Percentiles rank a stretch among this genome's conserved stretches.
phyloP scores from a whole-genome alignment of 371 early-diverging fungal species.

The Syncephalastrum contaminatum region DNA sequence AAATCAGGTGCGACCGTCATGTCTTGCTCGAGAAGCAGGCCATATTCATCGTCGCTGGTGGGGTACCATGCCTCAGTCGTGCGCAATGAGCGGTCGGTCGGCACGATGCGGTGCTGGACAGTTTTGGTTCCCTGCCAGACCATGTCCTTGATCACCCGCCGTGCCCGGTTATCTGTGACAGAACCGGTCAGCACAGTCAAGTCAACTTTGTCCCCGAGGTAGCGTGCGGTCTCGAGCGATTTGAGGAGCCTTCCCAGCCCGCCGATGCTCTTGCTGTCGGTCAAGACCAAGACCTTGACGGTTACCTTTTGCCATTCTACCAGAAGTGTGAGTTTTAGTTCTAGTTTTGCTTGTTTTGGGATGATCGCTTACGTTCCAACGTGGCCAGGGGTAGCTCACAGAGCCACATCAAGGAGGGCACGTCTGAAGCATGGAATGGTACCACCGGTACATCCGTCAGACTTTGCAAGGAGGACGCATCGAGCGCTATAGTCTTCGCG shows the following conservation, averaged over 20 bases:
- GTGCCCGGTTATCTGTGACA: slow-evolving; percentile 42
- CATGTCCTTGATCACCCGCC: slow-evolving; percentile 38
- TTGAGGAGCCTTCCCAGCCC: slow-evolving; percentile 47
- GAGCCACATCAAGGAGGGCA: slow-evolving; percentile 47
- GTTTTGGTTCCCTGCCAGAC: slow-evolving; percentile 52
- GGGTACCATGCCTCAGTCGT: slow-evolving; percentile 70
- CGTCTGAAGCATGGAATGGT: slow-evolving; percentile 41
- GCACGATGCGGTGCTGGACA: slow-evolving; percentile 56
- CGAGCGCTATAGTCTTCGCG: neutral
- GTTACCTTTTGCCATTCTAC: slow-evolving; percentile 58
- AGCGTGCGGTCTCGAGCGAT: slow-evolving; percentile 46
- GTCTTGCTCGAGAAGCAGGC: slow-evolving; percentile 55
- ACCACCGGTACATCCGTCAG: slow-evolving; percentile 25
- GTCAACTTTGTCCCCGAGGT: slow-evolving; percentile 52
- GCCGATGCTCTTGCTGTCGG: slow-evolving; percentile 47
- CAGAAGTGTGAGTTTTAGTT: neutral
- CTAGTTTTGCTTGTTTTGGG: neutral
- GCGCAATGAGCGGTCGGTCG: slow-evolving; percentile 44
- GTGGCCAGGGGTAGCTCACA: slow-evolving; percentile 45
- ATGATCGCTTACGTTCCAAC: slow-evolving; percentile 41
- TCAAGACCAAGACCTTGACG: slow-evolving; percentile 51
- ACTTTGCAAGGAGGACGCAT: neutral
- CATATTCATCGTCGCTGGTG: slow-evolving; percentile 48
- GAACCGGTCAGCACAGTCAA: slow-evolving; percentile 56
- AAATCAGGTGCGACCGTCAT: slow-evolving; percentile 59